Percentiles rank a stretch among this genome's conserved stretches.
These are phyloP conservation scores for Zoysia matrella DNA, from an alignment of 202 grass and related monocot species.

Conservation along the genomic window DNA sequence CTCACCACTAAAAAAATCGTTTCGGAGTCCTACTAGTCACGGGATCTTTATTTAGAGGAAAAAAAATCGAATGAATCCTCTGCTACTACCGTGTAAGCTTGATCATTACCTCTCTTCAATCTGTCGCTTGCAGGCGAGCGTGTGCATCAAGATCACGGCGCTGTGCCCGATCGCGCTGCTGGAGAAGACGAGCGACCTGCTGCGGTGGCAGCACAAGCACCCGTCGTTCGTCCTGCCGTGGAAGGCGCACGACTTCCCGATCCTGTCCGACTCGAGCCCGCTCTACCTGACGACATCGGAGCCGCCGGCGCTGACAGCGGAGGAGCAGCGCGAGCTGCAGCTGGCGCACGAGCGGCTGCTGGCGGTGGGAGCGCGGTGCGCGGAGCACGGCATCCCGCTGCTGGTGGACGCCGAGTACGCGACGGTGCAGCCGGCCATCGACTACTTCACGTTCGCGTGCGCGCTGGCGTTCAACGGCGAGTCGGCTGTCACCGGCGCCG, in stretches of 20 bases:
- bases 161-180: slow-evolving; percentile 82
- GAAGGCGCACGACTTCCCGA: slow-evolving; percentile 66
- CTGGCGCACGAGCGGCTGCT: slow-evolving; percentile 60
- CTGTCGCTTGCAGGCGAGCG: slow-evolving; percentile 61
- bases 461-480: slow-evolving; percentile 60
- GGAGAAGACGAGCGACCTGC: slow-evolving; percentile 80
- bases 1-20: background rate
- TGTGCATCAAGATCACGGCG: slow-evolving; percentile 93
- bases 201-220: slow-evolving; percentile 82
- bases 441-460: slow-evolving; percentile 84
- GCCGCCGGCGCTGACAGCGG: slow-evolving; percentile 59
- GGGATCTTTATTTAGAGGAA: slow-evolving; percentile 31
- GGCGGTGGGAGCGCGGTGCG: slow-evolving; percentile 57
- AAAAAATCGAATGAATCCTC: too few species aligned
- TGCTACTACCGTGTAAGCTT: too few species aligned
- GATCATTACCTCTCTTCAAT: background rate
- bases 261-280: slow-evolving; percentile 71
- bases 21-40: slow-evolving; percentile 30
- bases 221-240: slow-evolving; percentile 72
- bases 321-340: slow-evolving; percentile 67
- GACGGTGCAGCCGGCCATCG: slow-evolving; percentile 85
- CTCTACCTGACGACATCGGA: slow-evolving; percentile 65
- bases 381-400: slow-evolving; percentile 60
- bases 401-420: slow-evolving; percentile 97
- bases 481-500: background rate